Percentiles rank a stretch among this genome's conserved stretches.
Evolutionary conservation across 1,139 yeast species (phyloP).

Genomic region (Taphrina wiesneri): DNA sequence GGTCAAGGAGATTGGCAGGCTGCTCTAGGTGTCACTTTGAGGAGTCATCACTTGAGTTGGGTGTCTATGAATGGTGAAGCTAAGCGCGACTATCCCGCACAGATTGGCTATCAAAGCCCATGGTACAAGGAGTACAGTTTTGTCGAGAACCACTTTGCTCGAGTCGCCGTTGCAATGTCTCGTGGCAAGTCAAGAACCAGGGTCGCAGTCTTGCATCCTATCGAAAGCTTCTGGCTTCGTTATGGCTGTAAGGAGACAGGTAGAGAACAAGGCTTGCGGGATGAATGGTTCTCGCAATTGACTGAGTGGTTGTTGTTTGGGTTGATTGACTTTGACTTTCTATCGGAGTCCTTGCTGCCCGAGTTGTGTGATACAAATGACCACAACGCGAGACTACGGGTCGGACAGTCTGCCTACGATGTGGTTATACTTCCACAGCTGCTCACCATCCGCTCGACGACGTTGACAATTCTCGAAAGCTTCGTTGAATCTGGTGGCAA

Average conservation of each 20-base stretch:
- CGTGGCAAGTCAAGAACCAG: constrained; percentile 21
- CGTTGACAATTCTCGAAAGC: constrained; percentile 8
- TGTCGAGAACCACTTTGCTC: constrained; percentile 24
- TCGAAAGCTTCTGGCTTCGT: constrained; percentile 22
- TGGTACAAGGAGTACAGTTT: constrained; percentile 18
- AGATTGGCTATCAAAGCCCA: constrained; percentile 29
- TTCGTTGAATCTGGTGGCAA: constrained; percentile 19
- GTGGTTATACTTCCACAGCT: constrained; percentile 24
- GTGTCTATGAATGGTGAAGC: constrained; percentile 31
- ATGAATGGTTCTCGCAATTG: constrained; percentile 23
- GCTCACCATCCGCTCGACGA: constrained; percentile 20
- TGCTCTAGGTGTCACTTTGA: constrained; percentile 26
- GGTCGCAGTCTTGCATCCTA: constrained; percentile 27
- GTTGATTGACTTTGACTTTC: constrained; percentile 22
- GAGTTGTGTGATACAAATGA: neutral
- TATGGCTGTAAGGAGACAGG: constrained; percentile 14
- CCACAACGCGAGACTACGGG: neutral
- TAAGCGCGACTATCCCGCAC: constrained; percentile 32
- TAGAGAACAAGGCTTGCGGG: constrained; percentile 4
- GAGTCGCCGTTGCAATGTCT: constrained; percentile 21
- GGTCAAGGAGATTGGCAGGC: constrained; percentile 33
- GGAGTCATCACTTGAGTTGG: constrained; percentile 31
- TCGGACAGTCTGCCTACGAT: constrained; percentile 18
- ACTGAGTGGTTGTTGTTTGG: constrained; percentile 25
- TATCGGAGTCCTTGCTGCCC: constrained; percentile 21